Base-by-base conservation (phyloP, 805 yeast species). In the Starmerella cellae region DNA sequence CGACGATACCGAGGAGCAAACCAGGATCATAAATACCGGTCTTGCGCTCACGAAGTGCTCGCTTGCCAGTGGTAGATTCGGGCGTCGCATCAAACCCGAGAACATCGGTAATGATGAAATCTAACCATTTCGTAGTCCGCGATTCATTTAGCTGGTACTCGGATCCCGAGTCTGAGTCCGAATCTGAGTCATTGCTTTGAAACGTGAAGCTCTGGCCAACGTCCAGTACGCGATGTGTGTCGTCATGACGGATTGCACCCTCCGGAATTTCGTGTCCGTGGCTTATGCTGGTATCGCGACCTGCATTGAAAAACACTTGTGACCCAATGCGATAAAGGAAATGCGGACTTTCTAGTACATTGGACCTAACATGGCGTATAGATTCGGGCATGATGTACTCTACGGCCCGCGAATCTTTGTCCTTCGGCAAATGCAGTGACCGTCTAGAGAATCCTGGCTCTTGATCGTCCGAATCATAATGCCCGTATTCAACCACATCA, bases 241-340 rank as follows among this genome's bases (percentile, higher is more conserved):
- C n/a, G 29, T 5, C 23, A 13, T 29, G 39, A 19, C 22, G 38
- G 9, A 14, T 30, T 11, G 22, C 24, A 18, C 28, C 34, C 21
- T 33, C 27, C 36, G 35, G 39, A 19, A 20, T 27, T 21, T 39
- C 35, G 26, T 41, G 38, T 32, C 44, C 44, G 22, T 41, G 40
- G 28, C 28, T 16, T 11, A 31, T 31, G 34, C 34, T 31, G 20
- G 34, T 31, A 24, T 46, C 47, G 16, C 31, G 38, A 2, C 35
- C 41, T 6, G 46, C 38, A 18, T 39, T 28, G 18, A 35, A 4
- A 18, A 40, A 45, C 6, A 47, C 28, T 16, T 36, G 45, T 31
- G 49, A 42, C 18, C 49, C 51, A 2, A 46, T 40, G 20, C 51
- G 44, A 34, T 29, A 47, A 2, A 45, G 40, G 29, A 47, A 33